Conservation (phyloP, 257 asterid species). For the Solanum peruvianum region DNA sequence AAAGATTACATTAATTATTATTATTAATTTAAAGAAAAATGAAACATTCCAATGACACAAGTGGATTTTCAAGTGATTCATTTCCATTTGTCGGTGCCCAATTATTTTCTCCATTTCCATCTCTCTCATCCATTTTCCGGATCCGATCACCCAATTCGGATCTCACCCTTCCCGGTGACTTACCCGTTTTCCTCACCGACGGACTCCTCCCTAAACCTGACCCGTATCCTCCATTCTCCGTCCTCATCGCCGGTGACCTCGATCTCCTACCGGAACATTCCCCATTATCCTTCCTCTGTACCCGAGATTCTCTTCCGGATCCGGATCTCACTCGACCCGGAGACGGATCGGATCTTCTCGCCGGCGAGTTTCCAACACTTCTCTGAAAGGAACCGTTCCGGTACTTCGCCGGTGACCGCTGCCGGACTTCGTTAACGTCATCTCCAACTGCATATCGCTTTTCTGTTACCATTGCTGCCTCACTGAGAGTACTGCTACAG, state of each 20-base stretch:
- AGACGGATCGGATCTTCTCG: constrained; percentile 34
- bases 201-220: constrained; percentile 29
- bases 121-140: constrained; percentile 21
- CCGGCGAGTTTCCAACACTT: constrained; percentile 38
- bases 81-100: constrained; percentile 38
- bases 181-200: constrained; percentile 41
- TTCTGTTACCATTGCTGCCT: neutral
- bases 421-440: constrained; percentile 16
- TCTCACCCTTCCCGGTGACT: constrained; percentile 51
- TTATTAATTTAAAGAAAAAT: constrained; percentile 42
- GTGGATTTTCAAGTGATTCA: constrained; percentile 79
- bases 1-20: neutral
- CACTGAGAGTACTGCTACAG: constrained; percentile 16
- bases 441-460: constrained; percentile 6
- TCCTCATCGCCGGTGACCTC: constrained; percentile 47
- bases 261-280: constrained; percentile 60
- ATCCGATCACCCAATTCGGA: constrained; percentile 34
- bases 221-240: constrained; percentile 14
- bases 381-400: constrained; percentile 16
- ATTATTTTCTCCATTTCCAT: constrained; percentile 10
- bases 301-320: neutral
- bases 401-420: constrained; percentile 37
- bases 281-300: constrained; percentile 23
- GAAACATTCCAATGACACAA: constrained; percentile 91
- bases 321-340: constrained; percentile 35